These are phyloP conservation scores for Elaeagnus macrophylla DNA, from an alignment of 306 rosid genomes.

Conservation along the genomic window DNA sequence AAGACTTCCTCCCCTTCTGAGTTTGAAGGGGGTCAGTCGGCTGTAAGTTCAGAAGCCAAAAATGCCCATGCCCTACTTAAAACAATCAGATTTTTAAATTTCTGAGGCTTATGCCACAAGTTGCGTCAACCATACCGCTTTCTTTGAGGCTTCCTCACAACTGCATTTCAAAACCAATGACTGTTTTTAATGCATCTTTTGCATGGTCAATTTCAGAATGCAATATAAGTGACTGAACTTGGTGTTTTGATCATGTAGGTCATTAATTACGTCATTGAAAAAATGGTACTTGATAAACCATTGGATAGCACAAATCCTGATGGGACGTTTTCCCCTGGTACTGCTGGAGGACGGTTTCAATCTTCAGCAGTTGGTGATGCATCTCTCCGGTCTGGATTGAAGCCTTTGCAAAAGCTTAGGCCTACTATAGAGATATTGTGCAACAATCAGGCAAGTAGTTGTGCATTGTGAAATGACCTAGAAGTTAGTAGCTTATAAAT, in stretches of 20 bases:
- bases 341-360: conserved; percentile 50
- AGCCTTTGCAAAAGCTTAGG: conserved; percentile 79
- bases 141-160: too few species aligned
- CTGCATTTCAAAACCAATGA: too few species aligned
- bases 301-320: conserved; percentile 56
- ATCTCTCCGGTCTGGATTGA: conserved; percentile 72
- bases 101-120: too few species aligned
- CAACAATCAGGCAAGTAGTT: conserved; percentile 77
- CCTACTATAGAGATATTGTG: conserved; percentile 93
- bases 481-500: too few species aligned
- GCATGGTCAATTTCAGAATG: neutral
- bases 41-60: too few species aligned
- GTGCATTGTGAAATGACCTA: neutral
- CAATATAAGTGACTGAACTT: neutral
- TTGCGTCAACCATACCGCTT: too few species aligned
- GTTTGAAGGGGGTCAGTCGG: too few species aligned
- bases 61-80: too few species aligned
- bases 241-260: conserved; percentile 40
- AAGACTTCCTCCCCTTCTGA: too few species aligned
- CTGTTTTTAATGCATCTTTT: neutral
- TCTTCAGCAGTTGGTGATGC: conserved; percentile 59
- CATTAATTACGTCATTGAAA: conserved; percentile 77
- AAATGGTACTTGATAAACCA: conserved; percentile 93
- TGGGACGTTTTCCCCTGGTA: conserved; percentile 53
- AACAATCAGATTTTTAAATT: too few species aligned